Conservation (phyloP, 495 filamentous ascomycete species). For the Podospora pseudoanserina region DNA sequence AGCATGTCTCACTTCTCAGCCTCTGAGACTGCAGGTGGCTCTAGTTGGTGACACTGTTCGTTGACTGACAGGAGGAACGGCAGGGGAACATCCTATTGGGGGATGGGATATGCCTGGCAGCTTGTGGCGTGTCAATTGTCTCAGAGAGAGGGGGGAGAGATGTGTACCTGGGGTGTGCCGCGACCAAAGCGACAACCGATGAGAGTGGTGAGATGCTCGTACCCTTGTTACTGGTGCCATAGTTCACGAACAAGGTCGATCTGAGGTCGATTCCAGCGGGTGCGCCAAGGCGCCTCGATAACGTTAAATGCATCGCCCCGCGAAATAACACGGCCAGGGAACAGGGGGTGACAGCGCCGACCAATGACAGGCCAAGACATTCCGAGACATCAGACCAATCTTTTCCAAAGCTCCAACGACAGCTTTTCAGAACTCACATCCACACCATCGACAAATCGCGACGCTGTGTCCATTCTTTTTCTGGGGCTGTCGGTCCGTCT, state of each 20-base stretch:
- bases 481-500: no score
- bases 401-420: neutral
- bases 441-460: constrained; percentile 4
- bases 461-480: neutral
- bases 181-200: neutral
- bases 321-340: neutral
- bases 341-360: neutral
- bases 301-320: constrained; percentile 9
- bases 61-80: neutral
- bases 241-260: neutral
- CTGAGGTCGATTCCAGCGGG: neutral
- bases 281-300: constrained; percentile 8
- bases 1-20: neutral
- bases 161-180: neutral
- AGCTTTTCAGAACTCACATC: neutral
- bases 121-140: neutral
- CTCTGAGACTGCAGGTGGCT: constrained; percentile 1
- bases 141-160: neutral
- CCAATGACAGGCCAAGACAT: neutral
- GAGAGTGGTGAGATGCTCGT: no score
- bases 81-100: neutral
- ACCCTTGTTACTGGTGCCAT: neutral
- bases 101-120: neutral
- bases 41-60: neutral
- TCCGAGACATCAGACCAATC: constrained; percentile 1